These are phyloP conservation scores for Myriosclerotinia duriaeana DNA, from an alignment of 2,329 filamentous ascomycete genomes.

Conservation along the genomic window DNA sequence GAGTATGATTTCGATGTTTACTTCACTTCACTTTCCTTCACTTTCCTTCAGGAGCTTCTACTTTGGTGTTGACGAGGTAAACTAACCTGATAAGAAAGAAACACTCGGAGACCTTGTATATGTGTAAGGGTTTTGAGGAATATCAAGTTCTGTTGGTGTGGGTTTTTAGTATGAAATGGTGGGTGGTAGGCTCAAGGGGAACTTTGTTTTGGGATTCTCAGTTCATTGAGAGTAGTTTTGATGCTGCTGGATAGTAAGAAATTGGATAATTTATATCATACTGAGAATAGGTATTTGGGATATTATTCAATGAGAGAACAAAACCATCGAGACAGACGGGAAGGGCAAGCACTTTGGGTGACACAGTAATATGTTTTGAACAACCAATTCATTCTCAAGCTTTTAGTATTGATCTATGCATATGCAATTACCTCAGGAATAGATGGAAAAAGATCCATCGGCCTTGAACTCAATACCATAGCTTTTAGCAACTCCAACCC, in stretches of 20 bases:
- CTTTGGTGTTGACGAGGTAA: too few species aligned
- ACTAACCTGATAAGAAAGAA: too few species aligned
- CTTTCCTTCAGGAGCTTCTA: too few species aligned
- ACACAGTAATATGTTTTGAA: not conserved
- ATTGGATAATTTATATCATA: not conserved
- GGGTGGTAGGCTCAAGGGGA: not conserved
- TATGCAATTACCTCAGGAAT: constrained; percentile 19
- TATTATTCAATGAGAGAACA: not conserved
- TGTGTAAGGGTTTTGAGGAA: too few species aligned
- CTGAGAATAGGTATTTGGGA: not conserved
- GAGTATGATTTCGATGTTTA: too few species aligned
- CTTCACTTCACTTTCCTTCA: too few species aligned
- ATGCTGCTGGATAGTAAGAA: not conserved
- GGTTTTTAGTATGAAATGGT: not conserved
- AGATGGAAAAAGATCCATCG: constrained; percentile 12
- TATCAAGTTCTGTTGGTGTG: not conserved
- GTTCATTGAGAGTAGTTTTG: not conserved
- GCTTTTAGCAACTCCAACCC: constrained; percentile 25
- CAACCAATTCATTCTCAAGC: not conserved
- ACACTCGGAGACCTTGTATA: too few species aligned
- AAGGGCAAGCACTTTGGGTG: not conserved
- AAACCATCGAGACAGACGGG: not conserved
- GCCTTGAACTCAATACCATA: constrained; percentile 23
- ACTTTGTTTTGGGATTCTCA: not conserved
- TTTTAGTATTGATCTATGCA: constrained; percentile 25